Evolutionary conservation across 192 early-diverging fungal genomes (phyloP).

Genomic region (Umbelopsis ramanniana): DNA sequence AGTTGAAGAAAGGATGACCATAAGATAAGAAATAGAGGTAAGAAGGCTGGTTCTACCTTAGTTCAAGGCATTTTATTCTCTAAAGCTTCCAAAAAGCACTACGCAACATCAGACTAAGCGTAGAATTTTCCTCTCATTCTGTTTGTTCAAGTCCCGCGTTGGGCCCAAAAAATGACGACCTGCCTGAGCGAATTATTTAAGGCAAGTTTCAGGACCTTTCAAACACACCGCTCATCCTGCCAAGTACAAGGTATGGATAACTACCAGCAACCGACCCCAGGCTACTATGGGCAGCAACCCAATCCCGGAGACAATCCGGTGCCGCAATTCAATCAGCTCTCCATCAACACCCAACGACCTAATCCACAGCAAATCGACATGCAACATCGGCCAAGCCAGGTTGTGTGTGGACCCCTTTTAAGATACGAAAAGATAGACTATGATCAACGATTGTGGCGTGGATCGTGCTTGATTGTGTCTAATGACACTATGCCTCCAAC

Average conservation of each 20-base stretch:
- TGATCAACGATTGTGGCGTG: slow-evolving; percentile 40
- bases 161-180: slow-evolving; percentile 3
- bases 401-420: slow-evolving; percentile 49
- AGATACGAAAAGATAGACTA: slow-evolving; percentile 52
- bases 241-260: not conserved
- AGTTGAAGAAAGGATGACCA: too few relatives aligned
- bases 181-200: not conserved
- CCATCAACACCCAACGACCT: slow-evolving; percentile 4
- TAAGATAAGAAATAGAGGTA: too few relatives aligned
- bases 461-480: slow-evolving; percentile 51
- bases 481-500: slow-evolving; percentile 41
- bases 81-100: too few relatives aligned
- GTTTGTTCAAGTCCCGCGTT: not conserved
- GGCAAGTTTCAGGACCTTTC: not conserved
- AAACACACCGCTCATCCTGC: not conserved
- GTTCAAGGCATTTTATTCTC: too few relatives aligned
- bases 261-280: not conserved
- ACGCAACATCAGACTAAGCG: not conserved
- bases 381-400: slow-evolving; percentile 24
- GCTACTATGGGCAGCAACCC: not conserved
- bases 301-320: not conserved
- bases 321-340: not conserved
- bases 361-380: not conserved
- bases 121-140: slow-evolving; percentile 10
- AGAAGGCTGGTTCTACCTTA: too few relatives aligned